Evolutionary conservation across 2,329 filamentous ascomycete genomes (phyloP).

Genomic region (Fusarium chuoi): DNA sequence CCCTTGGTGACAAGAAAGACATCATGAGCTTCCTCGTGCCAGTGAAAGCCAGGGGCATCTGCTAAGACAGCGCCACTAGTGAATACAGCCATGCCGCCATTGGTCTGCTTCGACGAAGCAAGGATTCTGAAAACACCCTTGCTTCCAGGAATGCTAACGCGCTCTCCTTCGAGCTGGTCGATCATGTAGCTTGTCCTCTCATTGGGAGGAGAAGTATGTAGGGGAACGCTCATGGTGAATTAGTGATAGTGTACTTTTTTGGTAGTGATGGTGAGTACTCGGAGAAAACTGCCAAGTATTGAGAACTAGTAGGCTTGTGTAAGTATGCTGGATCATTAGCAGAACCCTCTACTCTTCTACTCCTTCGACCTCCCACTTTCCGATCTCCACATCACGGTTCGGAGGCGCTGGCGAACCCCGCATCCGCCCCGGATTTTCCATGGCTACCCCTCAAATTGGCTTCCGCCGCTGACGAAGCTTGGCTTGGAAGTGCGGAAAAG

Average conservation of each 20-base stretch:
- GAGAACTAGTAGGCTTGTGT: too few species aligned
- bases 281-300: neutral
- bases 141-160: conserved; percentile 62
- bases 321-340: neutral
- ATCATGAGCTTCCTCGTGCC: conserved; percentile 66
- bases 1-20: conserved; percentile 67
- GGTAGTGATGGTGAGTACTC: neutral
- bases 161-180: conserved; percentile 61
- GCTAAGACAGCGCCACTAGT: conserved; percentile 58
- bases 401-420: neutral
- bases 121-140: conserved; percentile 63
- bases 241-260: neutral
- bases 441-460: neutral
- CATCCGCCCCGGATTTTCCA: neutral
- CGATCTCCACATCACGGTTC: neutral
- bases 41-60: conserved; percentile 64
- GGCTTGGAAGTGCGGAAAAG: neutral
- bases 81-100: conserved; percentile 62
- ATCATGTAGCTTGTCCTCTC: conserved; percentile 56
- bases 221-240: conserved; percentile 47
- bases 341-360: neutral
- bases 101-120: conserved; percentile 62
- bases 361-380: neutral
- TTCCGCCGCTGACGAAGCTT: neutral
- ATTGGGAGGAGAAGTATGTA: conserved; percentile 49